A percentile compares a stretch with the other conserved stretches of the same genome.
Evolutionary conservation across 164 flowering plant genomes (phyloP).

Genomic region (Annona cherimola): DNA sequence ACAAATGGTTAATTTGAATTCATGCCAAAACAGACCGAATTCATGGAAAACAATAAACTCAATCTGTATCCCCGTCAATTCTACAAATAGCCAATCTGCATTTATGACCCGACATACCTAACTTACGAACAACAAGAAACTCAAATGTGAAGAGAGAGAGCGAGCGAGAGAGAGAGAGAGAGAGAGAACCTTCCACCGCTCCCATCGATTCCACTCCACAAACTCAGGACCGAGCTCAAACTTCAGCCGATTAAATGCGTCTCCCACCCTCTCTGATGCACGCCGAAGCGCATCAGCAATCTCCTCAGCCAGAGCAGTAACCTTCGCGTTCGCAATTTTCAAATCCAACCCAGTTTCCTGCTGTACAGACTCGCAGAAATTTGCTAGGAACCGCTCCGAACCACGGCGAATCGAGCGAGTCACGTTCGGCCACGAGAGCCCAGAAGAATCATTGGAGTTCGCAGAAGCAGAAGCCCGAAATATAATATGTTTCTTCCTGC

Average conservation of each 20-base stretch:
- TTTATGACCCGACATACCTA: neutral
- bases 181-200: slow-evolving; percentile 70
- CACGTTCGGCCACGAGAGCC: slow-evolving; percentile 43
- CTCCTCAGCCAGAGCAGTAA: slow-evolving; percentile 26
- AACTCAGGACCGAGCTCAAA: slow-evolving; percentile 48
- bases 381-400: slow-evolving; percentile 43
- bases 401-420: slow-evolving; percentile 43
- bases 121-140: neutral
- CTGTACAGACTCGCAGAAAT: slow-evolving; percentile 54
- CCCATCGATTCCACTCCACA: slow-evolving; percentile 68
- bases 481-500: slow-evolving; percentile 19
- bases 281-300: slow-evolving; percentile 15
- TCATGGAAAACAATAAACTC: neutral
- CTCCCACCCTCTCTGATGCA: slow-evolving; percentile 26
- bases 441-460: slow-evolving; percentile 30
- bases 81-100: neutral
- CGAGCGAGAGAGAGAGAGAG: neutral
- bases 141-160: neutral
- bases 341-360: slow-evolving; percentile 72
- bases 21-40: neutral
- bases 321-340: slow-evolving; percentile 29
- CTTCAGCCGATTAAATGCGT: slow-evolving; percentile 37
- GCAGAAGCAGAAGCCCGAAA: slow-evolving; percentile 38
- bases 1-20: neutral
- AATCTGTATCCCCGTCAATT: neutral